Conservation (phyloP, 2,329 filamentous ascomycete genomes). For the Pseudogymnoascus sp. region DNA sequence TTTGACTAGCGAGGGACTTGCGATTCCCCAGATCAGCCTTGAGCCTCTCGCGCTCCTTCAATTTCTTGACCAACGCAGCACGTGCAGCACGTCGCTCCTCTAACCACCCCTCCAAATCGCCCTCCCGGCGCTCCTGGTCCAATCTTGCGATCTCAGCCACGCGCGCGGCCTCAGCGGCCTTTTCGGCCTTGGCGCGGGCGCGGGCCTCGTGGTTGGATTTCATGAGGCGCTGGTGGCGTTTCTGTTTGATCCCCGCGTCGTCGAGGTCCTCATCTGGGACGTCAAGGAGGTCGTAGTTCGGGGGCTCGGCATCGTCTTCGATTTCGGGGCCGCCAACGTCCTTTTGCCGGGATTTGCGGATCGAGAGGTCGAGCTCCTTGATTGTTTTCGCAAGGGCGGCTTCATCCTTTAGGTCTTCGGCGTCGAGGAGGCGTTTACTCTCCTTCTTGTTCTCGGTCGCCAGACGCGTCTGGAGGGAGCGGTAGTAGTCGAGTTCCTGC, state of each 20-base stretch:
- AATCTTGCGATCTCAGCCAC: conserved; percentile 73
- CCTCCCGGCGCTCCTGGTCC: conserved; percentile 75
- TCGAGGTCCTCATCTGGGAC: conserved; percentile 87
- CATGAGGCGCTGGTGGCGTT: conserved; percentile 82
- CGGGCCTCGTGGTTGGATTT: conserved; percentile 93
- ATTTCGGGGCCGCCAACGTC: conserved; percentile 75
- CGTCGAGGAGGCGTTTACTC: conserved; percentile 72
- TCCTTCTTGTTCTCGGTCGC: conserved; percentile 83
- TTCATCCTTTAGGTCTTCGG: conserved; percentile 89
- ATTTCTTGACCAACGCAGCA: conserved; percentile 62
- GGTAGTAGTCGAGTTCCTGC: conserved; percentile 89
- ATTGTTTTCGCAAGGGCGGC: conserved; percentile 73
- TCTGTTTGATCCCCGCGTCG: conserved; percentile 83
- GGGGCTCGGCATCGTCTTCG: conserved; percentile 68
- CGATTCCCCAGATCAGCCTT: conserved; percentile 94
- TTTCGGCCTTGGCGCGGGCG: conserved; percentile 89
- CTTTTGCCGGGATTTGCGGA: conserved; percentile 84
- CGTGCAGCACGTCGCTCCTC: conserved; percentile 70
- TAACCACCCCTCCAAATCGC: conserved; percentile 80
- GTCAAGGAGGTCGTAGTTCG: conserved; percentile 81
- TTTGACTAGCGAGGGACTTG: conserved; percentile 91
- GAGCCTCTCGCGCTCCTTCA: conserved; percentile 87
- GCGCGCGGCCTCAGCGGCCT: conserved; percentile 83
- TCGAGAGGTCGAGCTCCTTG: conserved; percentile 81
- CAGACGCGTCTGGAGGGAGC: conserved; percentile 66